phyloP scores from a whole-genome alignment of 2,329 filamentous ascomycete species.

The Teratosphaeria epicoccoides region DNA sequence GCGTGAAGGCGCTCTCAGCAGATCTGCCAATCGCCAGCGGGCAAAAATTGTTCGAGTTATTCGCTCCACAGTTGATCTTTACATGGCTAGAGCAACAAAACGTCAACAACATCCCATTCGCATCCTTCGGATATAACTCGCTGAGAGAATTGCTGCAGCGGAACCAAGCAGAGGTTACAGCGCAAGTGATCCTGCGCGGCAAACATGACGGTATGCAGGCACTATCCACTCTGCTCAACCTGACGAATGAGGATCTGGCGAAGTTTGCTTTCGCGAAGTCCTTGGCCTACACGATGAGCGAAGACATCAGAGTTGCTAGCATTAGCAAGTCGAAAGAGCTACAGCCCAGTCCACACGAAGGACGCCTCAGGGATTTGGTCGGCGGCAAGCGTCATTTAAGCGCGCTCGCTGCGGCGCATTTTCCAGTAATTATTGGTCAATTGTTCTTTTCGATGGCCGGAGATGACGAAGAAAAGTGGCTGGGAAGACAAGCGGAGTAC shows the following conservation, averaged over 20 bases:
- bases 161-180: slow-evolving; percentile 66
- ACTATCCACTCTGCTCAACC: slow-evolving; percentile 49
- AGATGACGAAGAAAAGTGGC: slow-evolving; percentile 56
- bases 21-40: slow-evolving; percentile 55
- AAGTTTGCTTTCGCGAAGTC: slow-evolving; percentile 62
- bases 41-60: slow-evolving; percentile 66
- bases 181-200: slow-evolving; percentile 71
- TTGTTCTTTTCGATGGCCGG: slow-evolving; percentile 64
- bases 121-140: slow-evolving; percentile 68
- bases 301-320: slow-evolving; percentile 44
- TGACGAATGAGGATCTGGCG: slow-evolving; percentile 49
- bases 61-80: slow-evolving; percentile 78
- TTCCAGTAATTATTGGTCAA: slow-evolving; percentile 64
- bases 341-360: slow-evolving; percentile 44
- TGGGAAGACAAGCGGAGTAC: slow-evolving; percentile 35
- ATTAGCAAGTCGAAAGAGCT: slow-evolving; percentile 10
- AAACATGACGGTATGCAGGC: slow-evolving; percentile 53
- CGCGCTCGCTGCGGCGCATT: slow-evolving; percentile 54
- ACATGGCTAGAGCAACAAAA: slow-evolving; percentile 68
- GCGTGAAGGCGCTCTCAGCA: slow-evolving; percentile 55
- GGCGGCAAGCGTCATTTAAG: slow-evolving; percentile 51
- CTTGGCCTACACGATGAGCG: slow-evolving; percentile 73
- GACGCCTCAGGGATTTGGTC: slow-evolving; percentile 53
- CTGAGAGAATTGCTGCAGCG: slow-evolving; percentile 59
- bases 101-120: slow-evolving; percentile 65